Percentiles rank a stretch among this genome's conserved stretches.
These are phyloP conservation scores for Fusarium euwallaceae DNA, from an alignment of 2,329 filamentous ascomycete genomes.

Conservation along the genomic window DNA sequence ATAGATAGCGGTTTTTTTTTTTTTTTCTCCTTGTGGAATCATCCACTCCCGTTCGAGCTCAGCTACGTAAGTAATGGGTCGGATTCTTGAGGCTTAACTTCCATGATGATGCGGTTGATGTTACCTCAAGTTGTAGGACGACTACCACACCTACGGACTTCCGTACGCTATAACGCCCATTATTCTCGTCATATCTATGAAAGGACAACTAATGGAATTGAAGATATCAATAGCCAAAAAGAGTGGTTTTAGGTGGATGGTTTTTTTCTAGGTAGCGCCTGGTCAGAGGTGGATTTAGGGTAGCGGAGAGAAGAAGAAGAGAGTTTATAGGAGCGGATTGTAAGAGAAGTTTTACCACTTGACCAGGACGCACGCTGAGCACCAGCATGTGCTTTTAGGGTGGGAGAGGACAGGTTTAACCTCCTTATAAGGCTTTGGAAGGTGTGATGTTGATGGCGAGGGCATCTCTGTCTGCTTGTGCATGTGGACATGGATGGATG, in stretches of 20 bases:
- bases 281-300: not conserved
- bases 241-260: not conserved
- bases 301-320: not conserved
- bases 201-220: not conserved
- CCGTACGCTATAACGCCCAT: not conserved
- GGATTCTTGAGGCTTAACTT: not conserved
- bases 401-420: not conserved
- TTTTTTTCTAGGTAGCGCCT: not conserved
- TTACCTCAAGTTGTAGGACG: not conserved
- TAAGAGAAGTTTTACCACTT: not conserved
- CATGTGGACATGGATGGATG: not conserved
- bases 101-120: not conserved
- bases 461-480: not conserved
- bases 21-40: not conserved
- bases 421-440: not conserved
- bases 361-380: not conserved
- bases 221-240: not conserved
- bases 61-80: not conserved
- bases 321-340: not conserved
- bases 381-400: not conserved
- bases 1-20: too few species aligned
- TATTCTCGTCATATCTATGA: not conserved
- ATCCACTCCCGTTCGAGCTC: not conserved
- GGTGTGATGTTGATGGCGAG: not conserved
- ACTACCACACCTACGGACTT: not conserved